Base-by-base conservation (phyloP, 306 rosid genomes). In the Vachellia collinsii region DNA sequence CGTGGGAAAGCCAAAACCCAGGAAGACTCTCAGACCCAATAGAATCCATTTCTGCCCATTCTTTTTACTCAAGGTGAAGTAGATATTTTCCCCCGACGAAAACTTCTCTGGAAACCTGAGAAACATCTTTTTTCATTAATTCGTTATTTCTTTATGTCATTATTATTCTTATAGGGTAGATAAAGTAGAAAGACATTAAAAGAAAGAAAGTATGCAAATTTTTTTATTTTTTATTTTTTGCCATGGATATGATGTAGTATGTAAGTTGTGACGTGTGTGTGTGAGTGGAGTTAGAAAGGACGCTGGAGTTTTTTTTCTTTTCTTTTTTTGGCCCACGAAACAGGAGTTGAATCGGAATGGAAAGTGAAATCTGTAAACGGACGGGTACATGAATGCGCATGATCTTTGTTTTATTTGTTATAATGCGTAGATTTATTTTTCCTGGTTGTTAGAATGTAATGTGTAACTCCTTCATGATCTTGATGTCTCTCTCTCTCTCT, bases 1-100 rank as follows among this genome's bases (percentile, higher is more conserved):
- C 88, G 99, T 8, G 92, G 90, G 79, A 93, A 91, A 87, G 89
- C 63, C 47, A 95, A 90, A 85, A 69, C 85, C 74, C 93, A 61
- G 69, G 99, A 93, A 39, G 97, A 92, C 41, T 78, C 85, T 78
- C 90, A 78, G 44, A 82, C 82, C 87, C 87, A 87, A 48, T 88
- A 80, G 81, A 72, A 62, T 77, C 70, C 59, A 56, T 64, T 68
- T 44, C 36, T 82, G 36, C 39, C 8, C 46, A 41, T 70, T 72
- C 73, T 80, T 73, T 34, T 36, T 71, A 11, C 80, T 66, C 81
- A 66, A 51, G 65, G 59, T 74, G 80, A 65, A 74, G 53, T 68
- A 65, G 53, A 70, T 72, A 34, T 11, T 42, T 72, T 77, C 77
- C 51, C 53, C 38, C 29, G 34, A 17, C 61, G 34, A 74, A 80